A percentile compares a stretch with the other conserved stretches of the same genome.
These are phyloP conservation scores for Talaromyces sp. DNA, from an alignment of 2,329 filamentous ascomycete genomes.

Conservation along the genomic window DNA sequence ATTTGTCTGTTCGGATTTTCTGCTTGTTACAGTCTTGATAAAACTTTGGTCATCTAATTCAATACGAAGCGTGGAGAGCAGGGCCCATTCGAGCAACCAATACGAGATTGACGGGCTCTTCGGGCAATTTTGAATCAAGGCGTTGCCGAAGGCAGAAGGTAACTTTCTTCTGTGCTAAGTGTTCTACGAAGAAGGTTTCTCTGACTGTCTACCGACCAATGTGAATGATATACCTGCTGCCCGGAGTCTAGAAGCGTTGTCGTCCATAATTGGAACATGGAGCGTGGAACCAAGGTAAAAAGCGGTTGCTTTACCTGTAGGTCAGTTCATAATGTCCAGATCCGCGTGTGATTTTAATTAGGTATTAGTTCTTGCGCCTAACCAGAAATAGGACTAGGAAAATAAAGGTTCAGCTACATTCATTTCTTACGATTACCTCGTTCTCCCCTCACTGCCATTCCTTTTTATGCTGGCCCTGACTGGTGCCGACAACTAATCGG, in stretches of 20 bases:
- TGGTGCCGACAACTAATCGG: neutral
- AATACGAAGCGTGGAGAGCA: neutral
- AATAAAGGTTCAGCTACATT: neutral
- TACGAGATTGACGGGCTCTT: neutral
- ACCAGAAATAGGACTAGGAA: conserved; percentile 6
- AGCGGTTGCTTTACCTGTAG: conserved; percentile 17
- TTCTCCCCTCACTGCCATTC: neutral
- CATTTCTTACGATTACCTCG: neutral
- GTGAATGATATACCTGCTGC: too few species aligned
- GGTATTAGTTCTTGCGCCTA: neutral
- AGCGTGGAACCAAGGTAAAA: conserved; percentile 17
- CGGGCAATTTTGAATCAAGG: neutral
- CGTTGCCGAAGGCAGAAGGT: neutral
- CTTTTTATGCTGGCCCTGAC: neutral
- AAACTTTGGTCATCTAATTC: too few species aligned
- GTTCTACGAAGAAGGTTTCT: neutral
- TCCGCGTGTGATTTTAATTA: neutral
- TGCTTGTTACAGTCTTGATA: neutral
- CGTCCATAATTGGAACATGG: neutral
- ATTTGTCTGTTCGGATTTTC: conserved; percentile 11
- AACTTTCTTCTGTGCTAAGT: neutral
- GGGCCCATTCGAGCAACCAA: neutral
- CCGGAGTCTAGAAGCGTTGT: neutral
- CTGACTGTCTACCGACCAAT: neutral
- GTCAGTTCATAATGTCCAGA: conserved; percentile 3